Conservation (phyloP, 1,284 basidiomycete species). For the Ustilago loliicola region DNA sequence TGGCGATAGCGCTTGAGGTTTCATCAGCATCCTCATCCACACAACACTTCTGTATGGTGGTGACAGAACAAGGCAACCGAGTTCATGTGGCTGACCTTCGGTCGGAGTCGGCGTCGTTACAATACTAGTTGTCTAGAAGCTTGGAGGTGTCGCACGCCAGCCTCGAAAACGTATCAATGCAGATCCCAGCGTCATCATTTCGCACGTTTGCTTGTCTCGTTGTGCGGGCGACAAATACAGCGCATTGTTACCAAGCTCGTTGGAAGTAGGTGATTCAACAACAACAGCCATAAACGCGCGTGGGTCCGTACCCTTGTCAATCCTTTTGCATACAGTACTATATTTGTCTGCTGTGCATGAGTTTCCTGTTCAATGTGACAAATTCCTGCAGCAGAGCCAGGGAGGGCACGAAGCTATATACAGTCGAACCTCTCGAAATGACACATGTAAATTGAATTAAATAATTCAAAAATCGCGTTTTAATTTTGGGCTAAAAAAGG, state of each 20-base stretch:
- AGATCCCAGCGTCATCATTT: background rate
- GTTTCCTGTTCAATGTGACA: too few relatives aligned
- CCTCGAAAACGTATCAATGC: background rate
- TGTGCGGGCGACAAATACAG: background rate
- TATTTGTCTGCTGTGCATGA: too few relatives aligned
- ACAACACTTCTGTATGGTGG: background rate
- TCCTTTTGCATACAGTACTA: too few relatives aligned
- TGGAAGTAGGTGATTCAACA: background rate
- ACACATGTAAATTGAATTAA: too few relatives aligned
- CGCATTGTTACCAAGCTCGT: background rate
- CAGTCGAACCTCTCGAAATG: too few relatives aligned
- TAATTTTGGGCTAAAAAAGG: too few relatives aligned
- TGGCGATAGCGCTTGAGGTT: background rate
- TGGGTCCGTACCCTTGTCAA: background rate
- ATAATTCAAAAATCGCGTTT: too few relatives aligned
- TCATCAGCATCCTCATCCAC: background rate
- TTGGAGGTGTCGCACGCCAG: background rate
- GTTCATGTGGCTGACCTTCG: background rate
- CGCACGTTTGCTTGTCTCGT: background rate
- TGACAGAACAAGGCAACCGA: background rate
- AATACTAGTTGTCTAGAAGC: background rate
- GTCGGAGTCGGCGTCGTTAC: background rate
- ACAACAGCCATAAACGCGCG: background rate
- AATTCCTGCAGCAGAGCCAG: background rate
- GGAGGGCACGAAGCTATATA: background rate